Conservation (phyloP, 2,329 filamentous ascomycete species). For the Xylariaceae sp. region DNA sequence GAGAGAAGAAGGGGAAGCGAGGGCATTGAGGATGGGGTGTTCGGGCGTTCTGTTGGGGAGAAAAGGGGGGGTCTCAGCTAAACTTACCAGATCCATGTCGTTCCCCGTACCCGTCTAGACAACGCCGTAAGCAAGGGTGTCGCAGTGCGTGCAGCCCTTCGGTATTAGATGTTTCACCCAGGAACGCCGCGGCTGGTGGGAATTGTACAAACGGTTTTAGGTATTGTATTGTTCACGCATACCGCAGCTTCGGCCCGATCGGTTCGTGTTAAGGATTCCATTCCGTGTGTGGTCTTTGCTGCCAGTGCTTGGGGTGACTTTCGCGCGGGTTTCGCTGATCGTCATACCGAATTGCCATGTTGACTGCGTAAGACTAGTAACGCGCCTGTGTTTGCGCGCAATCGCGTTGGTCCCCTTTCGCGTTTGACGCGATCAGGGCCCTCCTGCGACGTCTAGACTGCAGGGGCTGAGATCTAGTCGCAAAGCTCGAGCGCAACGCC, state of each 20-base stretch:
- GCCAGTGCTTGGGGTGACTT: background rate
- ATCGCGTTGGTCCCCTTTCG: background rate
- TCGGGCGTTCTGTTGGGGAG: no score
- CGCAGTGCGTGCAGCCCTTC: background rate
- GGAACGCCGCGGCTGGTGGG: background rate
- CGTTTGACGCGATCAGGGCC: background rate
- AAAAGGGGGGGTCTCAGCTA: no score
- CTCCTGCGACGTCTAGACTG: background rate
- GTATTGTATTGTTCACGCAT: background rate
- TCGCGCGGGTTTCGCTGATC: background rate
- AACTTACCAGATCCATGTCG: no score
- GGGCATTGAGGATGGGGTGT: no score
- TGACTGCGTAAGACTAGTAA: background rate
- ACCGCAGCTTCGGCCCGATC: background rate
- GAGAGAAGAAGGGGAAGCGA: no score
- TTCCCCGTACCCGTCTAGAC: background rate
- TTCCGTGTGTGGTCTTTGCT: background rate
- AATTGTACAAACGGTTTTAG: background rate
- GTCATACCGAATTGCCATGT: background rate
- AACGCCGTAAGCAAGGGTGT: no score
- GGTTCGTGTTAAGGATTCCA: background rate
- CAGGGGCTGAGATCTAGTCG: background rate
- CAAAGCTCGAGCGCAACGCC: background rate
- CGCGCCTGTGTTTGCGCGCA: background rate
- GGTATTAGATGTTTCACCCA: no score